These are phyloP conservation scores for Nakazawaea wickerhamii DNA, from an alignment of 805 yeast species.

Conservation along the genomic window DNA sequence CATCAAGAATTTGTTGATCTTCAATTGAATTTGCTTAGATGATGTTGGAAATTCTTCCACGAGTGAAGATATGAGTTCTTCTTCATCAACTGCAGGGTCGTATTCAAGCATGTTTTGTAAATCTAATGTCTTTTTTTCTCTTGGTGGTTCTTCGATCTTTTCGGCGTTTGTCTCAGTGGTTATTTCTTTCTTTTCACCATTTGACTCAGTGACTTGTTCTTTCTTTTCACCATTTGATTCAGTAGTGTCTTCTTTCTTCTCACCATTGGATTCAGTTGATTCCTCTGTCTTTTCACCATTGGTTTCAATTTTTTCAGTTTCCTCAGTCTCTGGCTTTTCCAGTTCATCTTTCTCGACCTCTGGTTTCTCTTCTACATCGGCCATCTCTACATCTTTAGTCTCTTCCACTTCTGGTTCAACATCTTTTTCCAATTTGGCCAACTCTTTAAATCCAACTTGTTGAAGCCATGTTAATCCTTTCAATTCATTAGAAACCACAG, in stretches of 20 bases:
- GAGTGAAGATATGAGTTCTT: conserved; percentile 1
- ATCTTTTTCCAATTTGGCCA: conserved; percentile 19
- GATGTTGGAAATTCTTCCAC: conserved; percentile 3
- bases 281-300: conserved; percentile 7
- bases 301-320: background rate
- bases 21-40: conserved; percentile 20
- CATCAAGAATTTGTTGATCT: conserved; percentile 38
- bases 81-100: conserved; percentile 9
- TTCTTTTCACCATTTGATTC: background rate
- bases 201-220: background rate
- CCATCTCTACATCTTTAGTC: background rate
- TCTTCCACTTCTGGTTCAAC: conserved; percentile 7
- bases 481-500: conserved; percentile 46
- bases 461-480: conserved; percentile 50
- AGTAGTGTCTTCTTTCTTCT: background rate
- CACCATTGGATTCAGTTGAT: background rate
- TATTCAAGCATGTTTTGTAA: conserved; percentile 7
- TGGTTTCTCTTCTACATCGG: background rate
- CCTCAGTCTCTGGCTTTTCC: background rate
- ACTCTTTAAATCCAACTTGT: conserved; percentile 41
- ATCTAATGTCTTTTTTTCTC: conserved; percentile 1
- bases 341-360: background rate
- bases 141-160: background rate
- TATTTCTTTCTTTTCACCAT: background rate
- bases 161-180: background rate